phyloP scores from a whole-genome alignment of 2,329 filamentous ascomycete species.

The Phialophora verrucosa region DNA sequence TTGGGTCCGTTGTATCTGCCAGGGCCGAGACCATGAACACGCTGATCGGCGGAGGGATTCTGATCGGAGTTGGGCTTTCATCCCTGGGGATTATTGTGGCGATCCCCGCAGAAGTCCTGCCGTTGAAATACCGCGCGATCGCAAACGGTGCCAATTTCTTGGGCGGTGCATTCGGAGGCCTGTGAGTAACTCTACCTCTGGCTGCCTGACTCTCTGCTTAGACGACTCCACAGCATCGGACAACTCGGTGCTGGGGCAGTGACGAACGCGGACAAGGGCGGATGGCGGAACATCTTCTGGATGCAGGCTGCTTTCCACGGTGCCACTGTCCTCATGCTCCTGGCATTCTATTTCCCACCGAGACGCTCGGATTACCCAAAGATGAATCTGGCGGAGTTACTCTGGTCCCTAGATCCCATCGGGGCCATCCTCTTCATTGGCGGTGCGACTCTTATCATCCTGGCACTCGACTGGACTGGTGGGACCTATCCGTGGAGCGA shows the following conservation, averaged over 20 bases:
- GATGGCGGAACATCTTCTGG: constrained; percentile 66
- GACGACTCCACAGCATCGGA: constrained; percentile 48
- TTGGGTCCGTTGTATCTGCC: constrained; percentile 60
- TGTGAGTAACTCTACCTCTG: constrained; percentile 49
- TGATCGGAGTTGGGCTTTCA: constrained; percentile 60
- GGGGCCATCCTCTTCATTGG: constrained; percentile 54
- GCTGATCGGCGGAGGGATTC: constrained; percentile 61
- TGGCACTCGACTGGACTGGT: constrained; percentile 56
- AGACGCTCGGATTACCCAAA: constrained; percentile 47
- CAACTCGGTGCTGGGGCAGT: constrained; percentile 59
- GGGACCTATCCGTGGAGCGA: constrained; percentile 48
- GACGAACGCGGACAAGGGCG: constrained; percentile 49
- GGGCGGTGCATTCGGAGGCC: constrained; percentile 57
- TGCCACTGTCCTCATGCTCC: constrained; percentile 54
- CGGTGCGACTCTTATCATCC: constrained; percentile 52
- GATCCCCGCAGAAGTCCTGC: constrained; percentile 62
- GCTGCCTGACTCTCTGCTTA: background rate
- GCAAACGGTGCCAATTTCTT: constrained; percentile 61
- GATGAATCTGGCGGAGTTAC: constrained; percentile 47
- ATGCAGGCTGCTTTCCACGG: constrained; percentile 62
- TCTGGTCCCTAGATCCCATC: constrained; percentile 57
- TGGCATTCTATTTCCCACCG: constrained; percentile 56
- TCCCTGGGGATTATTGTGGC: constrained; percentile 62
- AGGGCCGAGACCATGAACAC: constrained; percentile 61
- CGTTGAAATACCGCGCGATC: constrained; percentile 60